A percentile compares a stretch with the other conserved stretches of the same genome.
Conservation (phyloP, 2,329 filamentous ascomycete species). For the Trichoderma citrinoviride region DNA sequence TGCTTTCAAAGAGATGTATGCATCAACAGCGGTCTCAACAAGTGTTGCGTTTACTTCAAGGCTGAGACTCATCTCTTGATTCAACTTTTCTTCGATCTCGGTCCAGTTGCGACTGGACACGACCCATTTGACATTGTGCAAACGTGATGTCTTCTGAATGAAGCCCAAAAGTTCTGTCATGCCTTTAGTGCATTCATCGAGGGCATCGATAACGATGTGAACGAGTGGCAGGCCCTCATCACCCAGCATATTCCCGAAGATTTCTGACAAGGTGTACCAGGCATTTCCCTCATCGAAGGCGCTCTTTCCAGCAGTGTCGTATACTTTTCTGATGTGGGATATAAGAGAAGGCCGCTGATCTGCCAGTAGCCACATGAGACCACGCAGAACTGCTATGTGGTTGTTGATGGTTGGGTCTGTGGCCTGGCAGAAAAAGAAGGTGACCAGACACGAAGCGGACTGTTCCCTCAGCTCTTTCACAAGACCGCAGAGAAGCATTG, state of each 20-base stretch:
- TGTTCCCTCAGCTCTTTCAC: conserved; percentile 24
- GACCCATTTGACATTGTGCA: conserved; percentile 5
- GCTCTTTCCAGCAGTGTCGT: conserved; percentile 34
- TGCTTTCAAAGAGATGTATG: neutral
- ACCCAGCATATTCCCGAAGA: conserved; percentile 41
- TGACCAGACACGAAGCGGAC: neutral
- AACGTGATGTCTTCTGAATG: conserved; percentile 32
- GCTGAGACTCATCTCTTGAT: neutral
- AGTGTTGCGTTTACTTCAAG: neutral
- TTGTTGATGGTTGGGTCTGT: conserved; percentile 37
- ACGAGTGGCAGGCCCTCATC: conserved; percentile 32
- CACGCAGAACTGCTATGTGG: conserved; percentile 41
- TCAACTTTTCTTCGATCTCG: conserved; percentile 22
- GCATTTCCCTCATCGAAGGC: conserved; percentile 42
- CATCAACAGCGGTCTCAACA: neutral
- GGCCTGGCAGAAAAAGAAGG: conserved; percentile 24
- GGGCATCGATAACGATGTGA: conserved; percentile 45
- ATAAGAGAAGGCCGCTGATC: conserved; percentile 34
- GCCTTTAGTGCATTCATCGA: conserved; percentile 40
- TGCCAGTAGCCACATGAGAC: conserved; percentile 43
- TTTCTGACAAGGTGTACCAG: conserved; percentile 36
- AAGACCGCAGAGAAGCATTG: conserved; percentile 42
- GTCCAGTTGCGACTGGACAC: conserved; percentile 9
- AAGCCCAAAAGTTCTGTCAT: conserved; percentile 40
- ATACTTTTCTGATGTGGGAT: conserved; percentile 35